A percentile compares a stretch with the other conserved stretches of the same genome.
Evolutionary conservation across 2,329 filamentous ascomycete genomes (phyloP).

Genomic region (Alternaria angustiovoidea): DNA sequence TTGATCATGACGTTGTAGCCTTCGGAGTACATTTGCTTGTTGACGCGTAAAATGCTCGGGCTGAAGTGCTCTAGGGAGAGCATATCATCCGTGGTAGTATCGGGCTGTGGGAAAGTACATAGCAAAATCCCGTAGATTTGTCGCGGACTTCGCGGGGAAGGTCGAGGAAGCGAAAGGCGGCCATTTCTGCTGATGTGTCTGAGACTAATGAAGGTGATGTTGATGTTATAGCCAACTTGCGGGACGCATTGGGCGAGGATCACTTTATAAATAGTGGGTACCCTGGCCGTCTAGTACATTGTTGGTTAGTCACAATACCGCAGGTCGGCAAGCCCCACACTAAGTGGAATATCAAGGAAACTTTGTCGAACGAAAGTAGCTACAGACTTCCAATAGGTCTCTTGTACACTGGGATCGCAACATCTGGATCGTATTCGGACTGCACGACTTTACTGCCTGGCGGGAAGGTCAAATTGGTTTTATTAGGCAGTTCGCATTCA

Average conservation of each 20-base stretch:
- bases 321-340: not conserved
- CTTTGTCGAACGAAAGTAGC: not conserved
- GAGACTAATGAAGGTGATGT: not conserved
- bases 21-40: too few species aligned
- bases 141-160: not conserved
- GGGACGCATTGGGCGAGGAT: too few species aligned
- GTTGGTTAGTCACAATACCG: too few species aligned
- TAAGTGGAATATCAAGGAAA: too few species aligned
- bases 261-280: not conserved
- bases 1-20: too few species aligned
- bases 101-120: too few species aligned
- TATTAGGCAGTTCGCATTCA: conserved; percentile 1
- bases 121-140: not conserved
- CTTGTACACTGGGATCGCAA: not conserved
- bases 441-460: conserved; percentile 16
- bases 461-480: conserved; percentile 6
- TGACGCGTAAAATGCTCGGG: too few species aligned
- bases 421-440: conserved; percentile 11
- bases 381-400: conserved; percentile 8
- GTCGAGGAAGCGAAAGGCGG: not conserved
- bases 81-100: too few species aligned
- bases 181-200: not conserved
- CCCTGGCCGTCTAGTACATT: not conserved
- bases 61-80: too few species aligned
- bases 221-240: not conserved